phyloP scores from a whole-genome alignment of 2,329 filamentous ascomycete genomes.

The Blastomyces silverae region DNA sequence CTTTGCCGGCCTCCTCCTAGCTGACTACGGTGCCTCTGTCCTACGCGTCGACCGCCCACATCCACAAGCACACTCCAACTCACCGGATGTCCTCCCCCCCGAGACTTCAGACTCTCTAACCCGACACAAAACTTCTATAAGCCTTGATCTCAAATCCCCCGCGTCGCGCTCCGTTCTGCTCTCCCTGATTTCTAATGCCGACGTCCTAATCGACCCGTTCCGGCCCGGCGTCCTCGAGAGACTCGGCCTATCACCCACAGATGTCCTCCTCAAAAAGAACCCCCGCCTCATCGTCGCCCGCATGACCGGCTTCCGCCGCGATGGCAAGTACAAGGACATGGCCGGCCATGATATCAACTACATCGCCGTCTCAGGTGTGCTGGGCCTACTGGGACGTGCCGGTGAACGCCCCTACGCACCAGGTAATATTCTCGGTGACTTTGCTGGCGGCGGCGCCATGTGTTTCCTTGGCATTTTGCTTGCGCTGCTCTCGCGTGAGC shows the following conservation, averaged over 20 bases:
- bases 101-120: constrained; percentile 65
- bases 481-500: constrained; percentile 61
- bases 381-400: constrained; percentile 66
- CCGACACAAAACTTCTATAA: constrained; percentile 72
- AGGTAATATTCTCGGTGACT: constrained; percentile 79
- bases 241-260: constrained; percentile 64
- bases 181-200: constrained; percentile 55
- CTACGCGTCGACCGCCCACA: constrained; percentile 70
- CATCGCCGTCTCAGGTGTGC: constrained; percentile 74
- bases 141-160: constrained; percentile 67
- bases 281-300: constrained; percentile 71
- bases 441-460: constrained; percentile 78
- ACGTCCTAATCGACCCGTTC: constrained; percentile 89
- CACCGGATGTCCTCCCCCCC: constrained; percentile 37
- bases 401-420: constrained; percentile 69
- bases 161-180: constrained; percentile 60
- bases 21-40: constrained; percentile 82
- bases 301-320: constrained; percentile 82
- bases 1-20: constrained; percentile 79
- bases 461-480: constrained; percentile 77
- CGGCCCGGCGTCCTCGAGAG: constrained; percentile 85
- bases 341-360: constrained; percentile 97
- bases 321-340: constrained; percentile 80
- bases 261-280: constrained; percentile 60
- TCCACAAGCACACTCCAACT: constrained; percentile 33